Evolutionary conservation across 2,329 filamentous ascomycete species (phyloP), one percentile per base, ranked within the genome.

Genomic region (Aspergillus quadrilineatus): DNA sequence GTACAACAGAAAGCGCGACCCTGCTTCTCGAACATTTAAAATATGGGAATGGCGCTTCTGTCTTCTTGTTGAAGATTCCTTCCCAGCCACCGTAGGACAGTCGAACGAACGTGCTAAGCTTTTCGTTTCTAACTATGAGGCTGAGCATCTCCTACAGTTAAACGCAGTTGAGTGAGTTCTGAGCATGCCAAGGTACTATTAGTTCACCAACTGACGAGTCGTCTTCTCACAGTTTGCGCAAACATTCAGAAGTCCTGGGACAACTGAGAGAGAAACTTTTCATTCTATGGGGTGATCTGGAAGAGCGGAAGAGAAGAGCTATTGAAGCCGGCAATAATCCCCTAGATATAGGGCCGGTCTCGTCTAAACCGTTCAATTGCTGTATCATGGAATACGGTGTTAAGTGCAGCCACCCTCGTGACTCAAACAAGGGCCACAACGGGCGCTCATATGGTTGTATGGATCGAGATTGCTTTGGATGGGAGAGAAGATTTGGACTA

Each of bases 1-100:
- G 9, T 53, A 53, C 42, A 15, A 53, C n/a, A 41, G 12, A 14
- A 47, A 32, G 9, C 50, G 34, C 6, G 43, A 53, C 32, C 60
- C 72, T 46, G 69, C 71, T 5, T 51, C 61, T n/a, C 55, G 59
- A 9, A 57, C 54, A 8, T 54, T 60, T 29, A 63, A 47, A 29
- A 67, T 71, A 6, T 96, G 90, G 89, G 86, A 94, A 71, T 97
- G 92, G 92, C 82, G 84, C 12, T 97, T 97, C 72, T 84, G 83
- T 22, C 79, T 97, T 26, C 79, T 89, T 10, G 82, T 97, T 1
- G 89, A 96, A 72, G 89, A 92, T 61, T 85, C 83, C 0, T 70
- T 75, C 32, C 68, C 75, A 4, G 69, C 65, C 43, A 60, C 63
- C 32, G 65, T 68, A 54, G 63, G 67, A n/a, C 65, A 69, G 34